Conservation (phyloP, 2,329 filamentous ascomycete genomes). For the Fonsecaea monophora region DNA sequence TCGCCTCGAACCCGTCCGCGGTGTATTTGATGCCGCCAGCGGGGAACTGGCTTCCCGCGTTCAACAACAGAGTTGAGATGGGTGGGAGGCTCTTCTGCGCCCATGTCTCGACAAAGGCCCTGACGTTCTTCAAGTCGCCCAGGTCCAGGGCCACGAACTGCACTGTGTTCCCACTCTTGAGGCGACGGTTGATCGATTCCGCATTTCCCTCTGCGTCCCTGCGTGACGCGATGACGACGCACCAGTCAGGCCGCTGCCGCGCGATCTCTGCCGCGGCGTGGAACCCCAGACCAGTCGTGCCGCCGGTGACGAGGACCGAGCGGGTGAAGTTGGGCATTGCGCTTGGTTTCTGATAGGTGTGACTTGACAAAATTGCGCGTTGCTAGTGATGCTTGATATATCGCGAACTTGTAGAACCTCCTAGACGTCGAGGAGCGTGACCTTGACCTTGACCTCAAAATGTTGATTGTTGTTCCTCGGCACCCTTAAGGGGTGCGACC, state of each 20-base stretch:
- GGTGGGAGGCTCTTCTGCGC: constrained; percentile 47
- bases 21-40: constrained; percentile 44
- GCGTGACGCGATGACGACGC: constrained; percentile 54
- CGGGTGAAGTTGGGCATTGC: constrained; percentile 30
- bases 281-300: constrained; percentile 55
- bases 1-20: constrained; percentile 54
- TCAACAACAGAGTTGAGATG: constrained; percentile 56
- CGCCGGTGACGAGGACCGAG: constrained; percentile 54
- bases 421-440: no score
- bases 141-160: constrained; percentile 56
- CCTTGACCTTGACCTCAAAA: no score
- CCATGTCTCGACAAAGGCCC: constrained; percentile 52
- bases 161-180: constrained; percentile 50
- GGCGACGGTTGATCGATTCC: constrained; percentile 51
- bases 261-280: constrained; percentile 52
- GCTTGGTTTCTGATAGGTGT: background rate
- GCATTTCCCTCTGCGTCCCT: constrained; percentile 53
- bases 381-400: no score
- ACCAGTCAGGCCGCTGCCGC: constrained; percentile 49
- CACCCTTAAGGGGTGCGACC: no score
- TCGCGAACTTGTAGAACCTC: no score
- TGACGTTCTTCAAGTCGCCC: constrained; percentile 48
- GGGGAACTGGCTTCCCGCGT: constrained; percentile 58
- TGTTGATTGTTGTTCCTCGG: no score
- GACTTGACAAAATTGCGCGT: background rate